A percentile compares a stretch with the other conserved stretches of the same genome.
phyloP scores from a whole-genome alignment of 768 basidiomycete species.

The Atractiella rhizophila region DNA sequence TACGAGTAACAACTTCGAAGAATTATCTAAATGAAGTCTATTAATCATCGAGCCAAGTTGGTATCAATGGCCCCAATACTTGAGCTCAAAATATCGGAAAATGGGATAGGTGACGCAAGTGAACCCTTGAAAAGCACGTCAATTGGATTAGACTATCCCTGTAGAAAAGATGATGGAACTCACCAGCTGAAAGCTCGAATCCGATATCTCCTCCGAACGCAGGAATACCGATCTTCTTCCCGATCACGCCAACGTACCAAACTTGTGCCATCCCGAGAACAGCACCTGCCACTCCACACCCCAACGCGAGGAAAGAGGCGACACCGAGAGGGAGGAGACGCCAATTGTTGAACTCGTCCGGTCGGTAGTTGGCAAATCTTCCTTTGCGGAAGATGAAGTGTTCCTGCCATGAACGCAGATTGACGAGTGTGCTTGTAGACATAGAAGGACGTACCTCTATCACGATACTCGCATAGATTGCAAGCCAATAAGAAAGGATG shows the following conservation, averaged over 20 bases:
- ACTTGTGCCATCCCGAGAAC: constrained; percentile 22
- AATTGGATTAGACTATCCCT: too few species aligned
- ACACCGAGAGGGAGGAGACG: constrained; percentile 23
- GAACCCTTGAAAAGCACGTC: too few species aligned
- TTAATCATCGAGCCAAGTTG: too few species aligned
- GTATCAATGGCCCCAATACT: constrained; percentile 6
- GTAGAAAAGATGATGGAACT: too few species aligned
- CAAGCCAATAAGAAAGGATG: constrained; percentile 26
- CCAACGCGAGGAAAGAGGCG: constrained; percentile 22
- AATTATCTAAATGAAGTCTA: background rate
- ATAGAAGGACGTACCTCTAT: background rate
- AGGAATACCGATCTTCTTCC: constrained; percentile 10
- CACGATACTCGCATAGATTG: constrained; percentile 18
- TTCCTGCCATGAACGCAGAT: constrained; percentile 28
- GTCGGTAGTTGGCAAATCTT: constrained; percentile 21
- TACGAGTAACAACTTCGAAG: background rate
- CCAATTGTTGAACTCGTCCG: constrained; percentile 21
- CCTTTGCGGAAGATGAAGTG: constrained; percentile 30
- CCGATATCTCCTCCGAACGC: constrained; percentile 16
- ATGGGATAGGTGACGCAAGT: constrained; percentile 9
- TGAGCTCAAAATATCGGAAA: constrained; percentile 10
- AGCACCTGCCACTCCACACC: constrained; percentile 24
- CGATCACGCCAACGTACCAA: constrained; percentile 10
- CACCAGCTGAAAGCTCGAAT: constrained; percentile 17
- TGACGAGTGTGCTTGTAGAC: too few species aligned